Conservation (phyloP, 495 filamentous ascomycete genomes). For the Annulohypoxylon moriforme region DNA sequence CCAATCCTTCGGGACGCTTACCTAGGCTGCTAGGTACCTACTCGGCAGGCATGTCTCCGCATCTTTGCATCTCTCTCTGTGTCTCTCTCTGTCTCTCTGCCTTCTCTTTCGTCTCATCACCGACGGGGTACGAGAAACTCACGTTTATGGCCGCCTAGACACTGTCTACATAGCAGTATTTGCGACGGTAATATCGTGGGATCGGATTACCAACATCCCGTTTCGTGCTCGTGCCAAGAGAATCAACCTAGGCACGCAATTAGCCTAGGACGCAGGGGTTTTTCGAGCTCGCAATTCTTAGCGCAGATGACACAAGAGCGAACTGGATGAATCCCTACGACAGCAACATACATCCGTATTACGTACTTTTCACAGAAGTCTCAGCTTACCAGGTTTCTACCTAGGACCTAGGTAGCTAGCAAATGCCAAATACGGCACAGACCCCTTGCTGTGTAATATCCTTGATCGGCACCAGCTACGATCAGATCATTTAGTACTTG, state of each 20-base stretch:
- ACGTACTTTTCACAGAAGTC: not conserved
- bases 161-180: too few relatives aligned
- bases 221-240: conserved; percentile 28
- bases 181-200: too few relatives aligned
- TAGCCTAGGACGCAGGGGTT: conserved; percentile 31
- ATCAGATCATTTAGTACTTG: conserved; percentile 2
- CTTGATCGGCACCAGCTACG: not conserved
- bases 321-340: not conserved
- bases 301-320: conserved; percentile 33
- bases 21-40: not conserved
- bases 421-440: not conserved
- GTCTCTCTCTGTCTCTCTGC: too few relatives aligned
- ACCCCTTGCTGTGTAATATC: conserved; percentile 1
- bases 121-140: too few relatives aligned
- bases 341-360: not conserved
- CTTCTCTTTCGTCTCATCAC: not conserved
- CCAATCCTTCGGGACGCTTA: conserved; percentile 13
- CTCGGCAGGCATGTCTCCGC: too few relatives aligned
- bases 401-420: not conserved
- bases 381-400: not conserved
- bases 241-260: conserved; percentile 18
- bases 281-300: conserved; percentile 39
- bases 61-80: too few relatives aligned
- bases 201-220: conserved; percentile 2
- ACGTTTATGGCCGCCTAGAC: too few relatives aligned